These are phyloP conservation scores for Myotisia sp. DNA, from an alignment of 2,329 filamentous ascomycete genomes.

Conservation along the genomic window DNA sequence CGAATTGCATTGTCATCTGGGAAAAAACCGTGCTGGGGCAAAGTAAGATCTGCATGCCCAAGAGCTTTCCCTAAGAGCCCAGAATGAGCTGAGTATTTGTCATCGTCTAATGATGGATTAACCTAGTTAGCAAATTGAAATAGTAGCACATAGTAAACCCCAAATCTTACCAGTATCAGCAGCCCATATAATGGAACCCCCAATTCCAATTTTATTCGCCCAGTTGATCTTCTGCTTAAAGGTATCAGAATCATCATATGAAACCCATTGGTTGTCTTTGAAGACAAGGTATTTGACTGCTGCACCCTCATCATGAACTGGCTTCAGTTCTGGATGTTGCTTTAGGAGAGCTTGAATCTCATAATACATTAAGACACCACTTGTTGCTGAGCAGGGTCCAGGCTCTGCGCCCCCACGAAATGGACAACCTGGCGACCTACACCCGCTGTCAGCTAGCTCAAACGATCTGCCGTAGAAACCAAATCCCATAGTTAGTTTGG, in stretches of 20 bases:
- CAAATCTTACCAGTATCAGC: no score
- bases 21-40: no score
- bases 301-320: conserved; percentile 15
- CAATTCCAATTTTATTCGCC: conserved; percentile 20
- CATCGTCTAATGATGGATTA: no score
- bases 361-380: conserved; percentile 16
- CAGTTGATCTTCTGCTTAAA: conserved; percentile 21
- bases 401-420: conserved; percentile 14
- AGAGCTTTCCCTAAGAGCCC: no score
- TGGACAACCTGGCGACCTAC: conserved; percentile 15
- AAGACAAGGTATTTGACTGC: conserved; percentile 18
- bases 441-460: conserved; percentile 17
- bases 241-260: conserved; percentile 23
- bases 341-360: conserved; percentile 21
- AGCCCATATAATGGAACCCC: conserved; percentile 13
- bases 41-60: no score
- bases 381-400: conserved; percentile 18
- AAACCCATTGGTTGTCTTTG: conserved; percentile 19
- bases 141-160: no score
- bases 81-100: no score
- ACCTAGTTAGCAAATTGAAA: no score
- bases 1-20: no score
- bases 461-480: conserved; percentile 37
- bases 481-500: no score
- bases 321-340: not conserved